phyloP scores from a whole-genome alignment of 176 grass and related monocot genomes.

The Eremochloa ophiuroides region DNA sequence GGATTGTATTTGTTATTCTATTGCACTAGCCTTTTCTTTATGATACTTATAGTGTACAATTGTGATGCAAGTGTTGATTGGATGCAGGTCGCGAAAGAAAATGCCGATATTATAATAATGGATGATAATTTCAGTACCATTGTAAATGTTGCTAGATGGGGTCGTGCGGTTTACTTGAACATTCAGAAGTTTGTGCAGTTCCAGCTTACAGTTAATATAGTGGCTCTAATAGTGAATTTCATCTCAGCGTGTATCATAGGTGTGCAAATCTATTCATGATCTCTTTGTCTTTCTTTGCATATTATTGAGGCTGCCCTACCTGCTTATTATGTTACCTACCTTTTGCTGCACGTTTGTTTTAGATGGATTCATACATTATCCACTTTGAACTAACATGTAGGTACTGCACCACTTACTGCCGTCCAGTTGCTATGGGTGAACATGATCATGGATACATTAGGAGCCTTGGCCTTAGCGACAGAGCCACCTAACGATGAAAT shows the following conservation, averaged over 20 bases:
- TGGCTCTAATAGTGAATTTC: conserved; percentile 68
- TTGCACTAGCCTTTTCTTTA: background rate
- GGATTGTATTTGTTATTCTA: background rate
- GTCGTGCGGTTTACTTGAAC: conserved; percentile 55
- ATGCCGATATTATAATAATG: conserved; percentile 55
- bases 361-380: background rate
- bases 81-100: conserved; percentile 63
- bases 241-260: conserved; percentile 56
- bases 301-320: no score
- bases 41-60: background rate
- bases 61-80: conserved; percentile 16
- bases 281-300: no score
- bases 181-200: conserved; percentile 81
- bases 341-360: background rate
- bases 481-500: conserved; percentile 73
- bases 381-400: conserved; percentile 31
- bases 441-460: conserved; percentile 98
- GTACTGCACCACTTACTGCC: conserved; percentile 77
- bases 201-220: conserved; percentile 66
- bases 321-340: background rate
- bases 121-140: conserved; percentile 69
- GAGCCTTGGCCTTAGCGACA: conserved; percentile 87
- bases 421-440: conserved; percentile 98
- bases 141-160: conserved; percentile 62
- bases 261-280: conserved; percentile 14